Evolutionary conservation across 2,329 filamentous ascomycete species (phyloP), one percentile per base, ranked within the genome.

Genomic region (Aspergillus texensis): DNA sequence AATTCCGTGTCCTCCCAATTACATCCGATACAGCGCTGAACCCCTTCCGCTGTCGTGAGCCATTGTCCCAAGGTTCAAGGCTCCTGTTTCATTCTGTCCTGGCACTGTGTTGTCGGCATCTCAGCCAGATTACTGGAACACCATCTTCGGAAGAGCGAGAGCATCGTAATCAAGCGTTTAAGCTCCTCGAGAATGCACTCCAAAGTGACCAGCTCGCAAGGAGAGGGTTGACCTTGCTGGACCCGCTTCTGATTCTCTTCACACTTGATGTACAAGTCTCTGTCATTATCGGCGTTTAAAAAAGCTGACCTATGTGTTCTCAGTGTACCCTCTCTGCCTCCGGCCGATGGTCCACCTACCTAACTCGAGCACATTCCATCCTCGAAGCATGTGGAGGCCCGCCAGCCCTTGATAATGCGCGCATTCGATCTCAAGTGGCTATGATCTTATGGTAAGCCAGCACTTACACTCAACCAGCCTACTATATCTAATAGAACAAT

Each of bases 241-340:
- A 77, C 39, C 72, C 74, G 0, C 67, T 75, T 0, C 52, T 76
- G 19, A 70, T 78, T 6, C 58, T 78, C 6, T 73, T 77, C 62
- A 77, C 74, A 19, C 60, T 78, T 9, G 74, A 78, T 46, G 76
- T 74, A 65, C 21, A 24, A 24, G 21, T 24, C 8, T 50, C 14
- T n/a, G 6, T 5, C 4, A n/a, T n/a, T 14, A 12, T 6, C 16
- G 4, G 14, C 36, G 14, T 61, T n/a, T 9, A 10, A 41, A 6
- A 41, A 41, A n/a, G 3, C 39, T 41, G 19, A 41, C 39, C 2
- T n/a, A 19, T 41, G 16, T n/a, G 6, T 41, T 19, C 19, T n/a
- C 39, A 78, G 75, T 76, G 73, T 32, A 73, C 75, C 4, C 72
- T 71, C 1, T 78, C 76, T 2, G 76, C 75, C 2, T 66, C 71